Conservation (phyloP, 495 filamentous ascomycete species). For the Aspergillus homomorphus region DNA sequence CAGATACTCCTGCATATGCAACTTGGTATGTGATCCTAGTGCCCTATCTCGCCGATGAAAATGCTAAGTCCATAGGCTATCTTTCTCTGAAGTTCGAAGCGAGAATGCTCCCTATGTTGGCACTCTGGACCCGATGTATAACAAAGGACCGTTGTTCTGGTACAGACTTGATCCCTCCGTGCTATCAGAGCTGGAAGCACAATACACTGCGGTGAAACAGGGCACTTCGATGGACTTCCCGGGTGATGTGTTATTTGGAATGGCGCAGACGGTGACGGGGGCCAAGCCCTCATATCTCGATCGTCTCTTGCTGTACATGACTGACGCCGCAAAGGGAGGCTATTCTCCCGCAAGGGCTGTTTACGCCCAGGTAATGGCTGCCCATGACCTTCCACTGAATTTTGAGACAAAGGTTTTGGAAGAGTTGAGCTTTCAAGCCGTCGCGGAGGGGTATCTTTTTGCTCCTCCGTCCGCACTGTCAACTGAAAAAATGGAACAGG, state of each 20-base stretch:
- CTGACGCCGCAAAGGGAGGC: conserved; percentile 16
- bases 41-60: no score
- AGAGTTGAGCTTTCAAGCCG: conserved; percentile 17
- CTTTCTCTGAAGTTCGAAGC: background rate
- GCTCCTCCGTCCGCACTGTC: background rate
- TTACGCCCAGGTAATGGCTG: conserved; percentile 18
- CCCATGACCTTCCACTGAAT: conserved; percentile 10
- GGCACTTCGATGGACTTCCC: conserved; percentile 8
- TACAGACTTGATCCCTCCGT: conserved; percentile 19
- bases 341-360: conserved; percentile 18
- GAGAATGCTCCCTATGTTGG: conserved; percentile 7
- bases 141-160: conserved; percentile 25
- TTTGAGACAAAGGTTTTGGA: conserved; percentile 11
- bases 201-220: conserved; percentile 16
- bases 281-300: conserved; percentile 22
- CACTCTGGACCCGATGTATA: conserved; percentile 22
- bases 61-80: background rate
- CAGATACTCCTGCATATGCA: conserved; percentile 14
- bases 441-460: conserved; percentile 19
- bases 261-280: conserved; percentile 22
- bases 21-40: conserved; percentile 15
- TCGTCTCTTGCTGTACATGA: conserved; percentile 16
- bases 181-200: conserved; percentile 18
- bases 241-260: conserved; percentile 22
- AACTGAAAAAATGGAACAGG: conserved; percentile 9